Evolutionary conservation across 805 yeast species (phyloP).

Genomic region (Yarrowia sp.): DNA sequence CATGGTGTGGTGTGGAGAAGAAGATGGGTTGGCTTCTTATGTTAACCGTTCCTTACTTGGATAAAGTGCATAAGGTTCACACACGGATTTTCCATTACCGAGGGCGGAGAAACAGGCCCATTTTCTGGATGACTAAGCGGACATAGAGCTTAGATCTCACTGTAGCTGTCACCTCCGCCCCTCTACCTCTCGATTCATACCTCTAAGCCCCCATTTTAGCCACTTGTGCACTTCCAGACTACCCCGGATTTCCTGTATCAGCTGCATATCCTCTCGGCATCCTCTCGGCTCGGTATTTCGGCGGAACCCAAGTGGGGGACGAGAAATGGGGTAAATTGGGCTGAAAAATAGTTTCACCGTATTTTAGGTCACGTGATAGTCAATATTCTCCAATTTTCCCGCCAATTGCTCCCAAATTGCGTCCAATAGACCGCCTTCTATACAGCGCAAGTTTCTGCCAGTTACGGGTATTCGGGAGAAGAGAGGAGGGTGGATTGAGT

Average conservation of each 20-base stretch:
- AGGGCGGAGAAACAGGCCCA: neutral
- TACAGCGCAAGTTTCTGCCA: constrained; percentile 21
- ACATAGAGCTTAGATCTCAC: too few species aligned
- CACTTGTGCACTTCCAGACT: neutral
- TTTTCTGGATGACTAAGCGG: too few species aligned
- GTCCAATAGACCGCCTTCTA: neutral
- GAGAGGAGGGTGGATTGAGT: neutral
- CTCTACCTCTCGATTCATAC: neutral
- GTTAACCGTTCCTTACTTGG: neutral
- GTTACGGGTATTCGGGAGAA: constrained; percentile 18
- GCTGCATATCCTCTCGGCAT: constrained; percentile 31
- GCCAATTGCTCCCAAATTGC: neutral
- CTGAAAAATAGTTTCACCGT: neutral
- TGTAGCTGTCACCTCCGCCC: neutral
- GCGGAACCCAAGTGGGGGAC: neutral
- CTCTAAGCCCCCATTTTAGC: neutral
- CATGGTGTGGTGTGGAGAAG: constrained; percentile 12
- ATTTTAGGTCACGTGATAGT: neutral
- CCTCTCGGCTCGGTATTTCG: constrained; percentile 26
- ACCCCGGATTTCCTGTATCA: constrained; percentile 30
- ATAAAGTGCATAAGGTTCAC: neutral
- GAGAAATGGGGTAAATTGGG: neutral
- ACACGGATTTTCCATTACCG: neutral
- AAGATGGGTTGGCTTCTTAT: too few species aligned
- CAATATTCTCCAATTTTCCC: too few species aligned